phyloP scores from a whole-genome alignment of 495 filamentous ascomycete genomes.

The Aspergillus baeticus region DNA sequence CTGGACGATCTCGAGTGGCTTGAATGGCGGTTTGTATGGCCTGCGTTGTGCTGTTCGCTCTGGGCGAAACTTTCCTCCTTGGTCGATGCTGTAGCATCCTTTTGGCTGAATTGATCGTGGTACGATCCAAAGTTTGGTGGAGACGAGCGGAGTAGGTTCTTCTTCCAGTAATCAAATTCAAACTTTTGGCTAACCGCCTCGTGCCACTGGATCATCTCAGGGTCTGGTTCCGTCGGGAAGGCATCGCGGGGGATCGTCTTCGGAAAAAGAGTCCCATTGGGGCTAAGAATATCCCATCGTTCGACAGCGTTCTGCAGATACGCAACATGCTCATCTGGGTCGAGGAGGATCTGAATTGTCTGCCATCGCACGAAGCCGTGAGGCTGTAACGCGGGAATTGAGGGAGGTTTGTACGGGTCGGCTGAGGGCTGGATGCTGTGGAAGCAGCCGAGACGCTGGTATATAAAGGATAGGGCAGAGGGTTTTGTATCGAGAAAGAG shows the following conservation, averaged over 20 bases:
- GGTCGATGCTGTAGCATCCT: conserved; percentile 25
- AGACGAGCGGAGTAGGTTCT: conserved; percentile 29
- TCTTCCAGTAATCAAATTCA: conserved; percentile 41
- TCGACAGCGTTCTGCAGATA: conserved; percentile 79
- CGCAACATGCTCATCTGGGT: conserved; percentile 81
- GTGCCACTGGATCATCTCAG: conserved; percentile 82
- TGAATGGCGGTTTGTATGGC: not conserved
- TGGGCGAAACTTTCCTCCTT: conserved; percentile 31
- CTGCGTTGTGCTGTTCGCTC: conserved; percentile 4
- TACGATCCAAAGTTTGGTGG: conserved; percentile 34
- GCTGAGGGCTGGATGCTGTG: conserved; percentile 69
- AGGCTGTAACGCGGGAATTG: conserved; percentile 75
- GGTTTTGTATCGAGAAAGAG: conserved; percentile 80
- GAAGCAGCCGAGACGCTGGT: conserved; percentile 85
- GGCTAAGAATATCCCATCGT: conserved; percentile 71
- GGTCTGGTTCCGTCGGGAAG: conserved; percentile 73
- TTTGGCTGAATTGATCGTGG: conserved; percentile 34
- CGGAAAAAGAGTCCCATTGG: conserved; percentile 75
- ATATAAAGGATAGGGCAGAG: conserved; percentile 81
- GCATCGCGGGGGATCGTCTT: conserved; percentile 69
- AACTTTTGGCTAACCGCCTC: conserved; percentile 56
- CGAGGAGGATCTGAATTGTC: conserved; percentile 84
- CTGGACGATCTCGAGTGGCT: conserved; percentile 14
- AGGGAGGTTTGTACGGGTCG: conserved; percentile 71
- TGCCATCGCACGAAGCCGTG: conserved; percentile 92